Percentiles rank a stretch among this genome's conserved stretches.
Conservation (phyloP, 345 rosid species). For the Aquilaria malaccensis region DNA sequence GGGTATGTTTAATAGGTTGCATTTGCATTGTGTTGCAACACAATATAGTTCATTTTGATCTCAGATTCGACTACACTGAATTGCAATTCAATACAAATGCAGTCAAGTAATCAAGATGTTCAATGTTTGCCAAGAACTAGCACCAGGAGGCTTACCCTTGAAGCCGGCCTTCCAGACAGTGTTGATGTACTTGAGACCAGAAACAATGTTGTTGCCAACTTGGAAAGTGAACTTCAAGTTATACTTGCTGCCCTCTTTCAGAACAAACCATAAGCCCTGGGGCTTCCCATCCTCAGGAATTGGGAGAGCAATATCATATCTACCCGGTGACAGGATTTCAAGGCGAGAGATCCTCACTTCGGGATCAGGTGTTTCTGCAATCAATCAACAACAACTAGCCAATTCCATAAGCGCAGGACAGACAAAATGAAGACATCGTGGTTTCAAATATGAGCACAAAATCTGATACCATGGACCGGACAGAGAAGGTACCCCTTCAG, state of each 20-base stretch:
- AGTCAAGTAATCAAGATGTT: no score
- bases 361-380: constrained; percentile 67
- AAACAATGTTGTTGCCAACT: constrained; percentile 69
- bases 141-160: constrained; percentile 32
- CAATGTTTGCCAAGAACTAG: neutral
- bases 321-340: constrained; percentile 49
- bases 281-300: constrained; percentile 52
- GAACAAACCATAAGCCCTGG: constrained; percentile 51
- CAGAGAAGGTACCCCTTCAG: no score
- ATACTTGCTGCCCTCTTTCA: constrained; percentile 66
- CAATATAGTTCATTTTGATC: no score
- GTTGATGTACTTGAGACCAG: constrained; percentile 67
- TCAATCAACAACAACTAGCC: neutral
- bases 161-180: constrained; percentile 71
- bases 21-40: no score
- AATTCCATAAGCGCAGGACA: neutral
- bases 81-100: no score
- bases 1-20: no score
- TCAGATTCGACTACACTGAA: no score
- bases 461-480: neutral
- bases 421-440: no score
- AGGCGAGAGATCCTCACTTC: constrained; percentile 55
- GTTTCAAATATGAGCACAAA: neutral
- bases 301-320: constrained; percentile 45
- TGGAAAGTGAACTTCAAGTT: constrained; percentile 46